phyloP scores from a whole-genome alignment of 208 protist species.

The Leishmania tarentolae region DNA sequence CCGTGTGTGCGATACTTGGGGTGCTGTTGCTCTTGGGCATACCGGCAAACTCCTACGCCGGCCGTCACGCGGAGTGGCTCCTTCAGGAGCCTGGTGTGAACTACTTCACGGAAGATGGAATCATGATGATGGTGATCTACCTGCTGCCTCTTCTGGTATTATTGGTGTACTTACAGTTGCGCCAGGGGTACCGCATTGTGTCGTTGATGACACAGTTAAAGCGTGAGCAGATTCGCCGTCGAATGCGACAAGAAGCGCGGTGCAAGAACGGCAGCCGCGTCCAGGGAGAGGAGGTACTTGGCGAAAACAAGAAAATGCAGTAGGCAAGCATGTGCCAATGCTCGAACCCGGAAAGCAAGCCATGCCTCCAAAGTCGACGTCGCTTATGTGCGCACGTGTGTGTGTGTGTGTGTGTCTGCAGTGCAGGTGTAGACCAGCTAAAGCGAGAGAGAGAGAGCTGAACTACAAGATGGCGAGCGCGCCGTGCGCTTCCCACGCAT shows the following conservation, averaged over 20 bases:
- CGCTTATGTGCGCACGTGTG: background rate
- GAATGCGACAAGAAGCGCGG: slow-evolving; percentile 16
- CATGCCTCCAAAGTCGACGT: background rate
- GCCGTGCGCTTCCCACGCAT: background rate
- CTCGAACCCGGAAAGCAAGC: background rate
- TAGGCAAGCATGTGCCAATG: background rate
- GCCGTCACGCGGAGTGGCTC: slow-evolving; percentile 24
- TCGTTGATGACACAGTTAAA: slow-evolving; percentile 38
- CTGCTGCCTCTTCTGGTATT: slow-evolving; percentile 58
- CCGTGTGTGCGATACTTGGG: slow-evolving; percentile 11
- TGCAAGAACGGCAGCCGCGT: background rate
- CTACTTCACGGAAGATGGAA: slow-evolving; percentile 76
- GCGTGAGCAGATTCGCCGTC: slow-evolving; percentile 15
- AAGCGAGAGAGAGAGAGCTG: background rate
- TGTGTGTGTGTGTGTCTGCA: background rate
- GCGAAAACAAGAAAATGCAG: slow-evolving; percentile 17
- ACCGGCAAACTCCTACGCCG: slow-evolving; percentile 12
- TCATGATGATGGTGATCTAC: slow-evolving; percentile 67
- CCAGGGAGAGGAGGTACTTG: background rate
- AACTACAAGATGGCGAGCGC: background rate
- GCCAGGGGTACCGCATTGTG: slow-evolving; percentile 29
- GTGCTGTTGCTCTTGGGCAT: slow-evolving; percentile 36
- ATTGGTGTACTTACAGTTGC: slow-evolving; percentile 43
- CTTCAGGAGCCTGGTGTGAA: slow-evolving; percentile 57
- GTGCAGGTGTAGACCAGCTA: background rate